Base-by-base conservation (phyloP, 257 asterid genomes). In the Solanum tarijense region DNA sequence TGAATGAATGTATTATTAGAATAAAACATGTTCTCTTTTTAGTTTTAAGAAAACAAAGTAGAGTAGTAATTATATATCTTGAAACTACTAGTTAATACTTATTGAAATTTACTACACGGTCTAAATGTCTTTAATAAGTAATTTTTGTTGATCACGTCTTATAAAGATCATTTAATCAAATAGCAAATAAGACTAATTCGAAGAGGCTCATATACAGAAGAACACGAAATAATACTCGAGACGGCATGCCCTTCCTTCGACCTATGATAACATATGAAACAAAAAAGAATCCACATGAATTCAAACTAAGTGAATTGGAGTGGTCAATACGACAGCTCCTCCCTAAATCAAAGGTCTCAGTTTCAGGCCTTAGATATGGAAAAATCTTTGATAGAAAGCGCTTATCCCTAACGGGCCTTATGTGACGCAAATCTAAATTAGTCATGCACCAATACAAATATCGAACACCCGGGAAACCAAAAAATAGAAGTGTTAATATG, bases 351-450 rank as follows among this genome's bases (percentile, higher is more conserved):
- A 0, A 52, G 23, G 23, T 18, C 9, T 52, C 4, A 6, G 1
- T 52, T 52, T 52, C 0, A 3, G 8, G 3, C 3, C n/a, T 58
- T 3, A 21, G 12, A 1, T 58, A 23, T 58, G 68, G 0, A 58
- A 58, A 55, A 58, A 3, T 21, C 12, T 1, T 58, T 58, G 27
- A 21, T 8, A 1, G 68, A 1, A 21, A 58, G 12, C 1, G 2
- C 4, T 21, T 1, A 0, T 2, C 5, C 12, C 1, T 52, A 58
- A 58, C 0, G 68, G 12, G 9, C 2, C 68, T 0, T 58, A 58
- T 7, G 12, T 8, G 12, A 0, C 0, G 12, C 2, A 1, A 58
- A 58, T 58, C 0, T 0, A 0, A 0, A 58, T 58, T 58, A 58
- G 12, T 58, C 68, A 1, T 0, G 68, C 27, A 7, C 12, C 68